Conservation (phyloP, 2,329 filamentous ascomycete species). For the Monosporascus ibericus region DNA sequence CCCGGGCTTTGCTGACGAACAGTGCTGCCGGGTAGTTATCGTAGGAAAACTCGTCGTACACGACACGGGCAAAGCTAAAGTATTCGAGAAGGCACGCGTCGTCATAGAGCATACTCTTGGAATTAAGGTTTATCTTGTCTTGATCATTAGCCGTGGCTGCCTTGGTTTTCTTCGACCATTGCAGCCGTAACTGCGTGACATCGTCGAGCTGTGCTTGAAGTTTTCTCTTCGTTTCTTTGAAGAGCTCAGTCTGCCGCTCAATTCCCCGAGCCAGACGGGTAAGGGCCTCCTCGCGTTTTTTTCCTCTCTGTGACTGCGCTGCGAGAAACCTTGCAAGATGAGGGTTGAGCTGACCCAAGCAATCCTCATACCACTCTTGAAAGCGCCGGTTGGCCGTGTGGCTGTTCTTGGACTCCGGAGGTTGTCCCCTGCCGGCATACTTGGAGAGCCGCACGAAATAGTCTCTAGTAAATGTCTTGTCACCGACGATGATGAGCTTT, state of each 20-base stretch:
- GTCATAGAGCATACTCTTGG: constrained; percentile 6
- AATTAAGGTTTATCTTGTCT: not conserved
- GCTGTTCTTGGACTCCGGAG: constrained; percentile 1
- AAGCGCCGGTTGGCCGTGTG: constrained; percentile 7
- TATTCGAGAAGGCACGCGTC: constrained; percentile 25
- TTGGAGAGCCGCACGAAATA: constrained; percentile 15
- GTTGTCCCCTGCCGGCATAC: constrained; percentile 9
- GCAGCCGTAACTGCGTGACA: too few relatives aligned
- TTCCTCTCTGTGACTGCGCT: not conserved
- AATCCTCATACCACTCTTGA: constrained; percentile 19
- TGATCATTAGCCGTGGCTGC: not conserved
- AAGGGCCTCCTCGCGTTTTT: not conserved
- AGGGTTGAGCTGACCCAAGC: constrained; percentile 3
- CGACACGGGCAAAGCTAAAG: constrained; percentile 31
- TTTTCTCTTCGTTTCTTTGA: not conserved
- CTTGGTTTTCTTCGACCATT: not conserved
- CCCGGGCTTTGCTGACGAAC: constrained; percentile 27
- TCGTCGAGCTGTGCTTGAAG: not conserved
- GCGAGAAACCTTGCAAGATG: not conserved
- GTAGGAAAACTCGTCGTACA: constrained; percentile 41
- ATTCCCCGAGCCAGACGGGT: not conserved
- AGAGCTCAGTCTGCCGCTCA: not conserved
- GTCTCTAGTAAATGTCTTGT: constrained; percentile 14
- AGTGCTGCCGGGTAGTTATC: constrained; percentile 21
- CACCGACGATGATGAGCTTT: constrained; percentile 33